phyloP scores from a whole-genome alignment of 2,329 filamentous ascomycete species.

The Talaromyces funiculosus region DNA sequence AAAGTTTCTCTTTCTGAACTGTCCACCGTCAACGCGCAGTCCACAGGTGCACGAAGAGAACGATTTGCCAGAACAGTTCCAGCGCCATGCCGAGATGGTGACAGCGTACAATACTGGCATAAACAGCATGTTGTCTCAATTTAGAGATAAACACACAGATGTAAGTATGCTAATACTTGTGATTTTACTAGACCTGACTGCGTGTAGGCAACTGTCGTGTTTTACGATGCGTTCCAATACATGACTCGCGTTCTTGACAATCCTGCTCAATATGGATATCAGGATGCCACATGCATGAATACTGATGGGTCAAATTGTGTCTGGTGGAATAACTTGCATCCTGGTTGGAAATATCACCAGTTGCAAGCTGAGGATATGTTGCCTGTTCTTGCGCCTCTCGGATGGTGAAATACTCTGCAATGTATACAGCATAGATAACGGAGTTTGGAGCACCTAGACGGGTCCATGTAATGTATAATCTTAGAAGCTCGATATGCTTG shows the following conservation, averaged over 20 bases:
- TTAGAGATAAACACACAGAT: conserved; percentile 7
- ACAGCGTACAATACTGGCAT: conserved; percentile 1
- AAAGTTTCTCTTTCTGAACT: conserved; percentile 13
- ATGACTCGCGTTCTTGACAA: conserved; percentile 16
- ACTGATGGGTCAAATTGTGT: conserved; percentile 14
- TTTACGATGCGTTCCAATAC: conserved; percentile 14
- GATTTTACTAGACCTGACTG: background rate
- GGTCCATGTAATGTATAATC: no score
- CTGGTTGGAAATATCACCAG: conserved; percentile 13
- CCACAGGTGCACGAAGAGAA: conserved; percentile 14
- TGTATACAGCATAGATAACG: background rate
- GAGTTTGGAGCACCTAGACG: background rate
- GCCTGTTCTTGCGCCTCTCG: conserved; percentile 8
- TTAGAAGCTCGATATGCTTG: no score
- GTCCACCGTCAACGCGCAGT: conserved; percentile 13
- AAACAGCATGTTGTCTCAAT: conserved; percentile 2
- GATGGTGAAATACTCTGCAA: conserved; percentile 6
- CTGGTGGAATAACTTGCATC: conserved; percentile 16
- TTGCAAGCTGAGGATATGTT: conserved; percentile 11
- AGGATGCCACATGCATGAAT: conserved; percentile 12
- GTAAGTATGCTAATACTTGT: conserved; percentile 1
- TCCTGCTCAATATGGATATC: conserved; percentile 12
- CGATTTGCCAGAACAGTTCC: conserved; percentile 10
- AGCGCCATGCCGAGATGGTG: conserved; percentile 11
- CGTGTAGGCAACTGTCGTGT: conserved; percentile 10